Percentiles rank a stretch among this genome's conserved stretches.
Conservation (phyloP, 495 filamentous ascomycete genomes). For the Hypoxylon fragiforme region DNA sequence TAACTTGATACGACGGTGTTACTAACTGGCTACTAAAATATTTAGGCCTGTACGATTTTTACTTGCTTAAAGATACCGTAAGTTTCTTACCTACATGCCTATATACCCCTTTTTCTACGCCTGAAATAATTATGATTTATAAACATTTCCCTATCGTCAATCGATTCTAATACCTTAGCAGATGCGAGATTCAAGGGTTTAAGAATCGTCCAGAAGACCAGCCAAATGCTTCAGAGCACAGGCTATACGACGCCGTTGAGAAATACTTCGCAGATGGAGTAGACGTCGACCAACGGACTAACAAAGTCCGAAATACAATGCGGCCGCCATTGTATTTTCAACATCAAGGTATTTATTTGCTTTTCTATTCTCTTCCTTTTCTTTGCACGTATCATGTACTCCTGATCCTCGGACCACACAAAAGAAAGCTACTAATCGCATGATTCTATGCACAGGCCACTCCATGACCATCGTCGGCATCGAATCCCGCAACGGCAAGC, state of each 20-base stretch:
- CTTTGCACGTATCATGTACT: too few species aligned
- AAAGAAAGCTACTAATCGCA: too few species aligned
- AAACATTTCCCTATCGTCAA: not conserved
- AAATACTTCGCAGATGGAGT: conserved; percentile 65
- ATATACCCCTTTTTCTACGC: not conserved
- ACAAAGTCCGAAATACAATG: conserved; percentile 67
- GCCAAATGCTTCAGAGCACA: conserved; percentile 35
- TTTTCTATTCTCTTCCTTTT: not conserved
- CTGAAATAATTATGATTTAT: not conserved
- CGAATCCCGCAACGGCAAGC: conserved; percentile 68
- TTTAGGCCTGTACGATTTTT: not conserved
- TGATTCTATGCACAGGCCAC: conserved; percentile 66
- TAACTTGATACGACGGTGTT: not conserved
- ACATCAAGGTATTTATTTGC: conserved; percentile 61
- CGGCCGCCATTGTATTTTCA: conserved; percentile 91
- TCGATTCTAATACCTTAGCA: conserved; percentile 3
- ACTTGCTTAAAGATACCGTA: not conserved
- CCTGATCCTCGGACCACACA: too few species aligned
- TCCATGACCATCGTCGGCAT: conserved; percentile 91
- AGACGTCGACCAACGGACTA: conserved; percentile 10
- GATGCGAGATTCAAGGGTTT: conserved; percentile 47
- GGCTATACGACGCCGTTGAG: conserved; percentile 69
- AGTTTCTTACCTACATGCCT: not conserved
- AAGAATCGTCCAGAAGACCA: conserved; percentile 30
- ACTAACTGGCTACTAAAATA: not conserved